These are phyloP conservation scores for Mycena latifolia DNA, from an alignment of 768 basidiomycete genomes.

Conservation along the genomic window DNA sequence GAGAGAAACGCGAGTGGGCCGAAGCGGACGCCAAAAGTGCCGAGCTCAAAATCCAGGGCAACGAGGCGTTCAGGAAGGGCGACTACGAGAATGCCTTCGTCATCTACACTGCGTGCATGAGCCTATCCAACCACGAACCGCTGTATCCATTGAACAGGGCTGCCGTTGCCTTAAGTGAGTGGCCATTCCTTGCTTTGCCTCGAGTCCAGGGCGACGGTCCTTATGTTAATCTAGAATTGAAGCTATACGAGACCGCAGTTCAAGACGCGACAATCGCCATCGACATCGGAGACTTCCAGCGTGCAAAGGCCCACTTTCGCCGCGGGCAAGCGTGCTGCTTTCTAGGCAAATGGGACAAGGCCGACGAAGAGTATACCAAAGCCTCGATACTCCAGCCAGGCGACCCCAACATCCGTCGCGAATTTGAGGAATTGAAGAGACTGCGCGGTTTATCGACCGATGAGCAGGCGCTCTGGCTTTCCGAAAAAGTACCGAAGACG, in stretches of 20 bases:
- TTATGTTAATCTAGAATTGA: constrained; percentile 15
- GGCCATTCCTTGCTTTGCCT: too few relatives aligned
- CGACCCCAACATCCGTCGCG: constrained; percentile 7
- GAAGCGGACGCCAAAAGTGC: constrained; percentile 13
- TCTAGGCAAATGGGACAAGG: constrained; percentile 25
- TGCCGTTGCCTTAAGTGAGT: constrained; percentile 33
- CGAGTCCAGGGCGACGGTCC: too few relatives aligned
- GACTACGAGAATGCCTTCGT: constrained; percentile 28
- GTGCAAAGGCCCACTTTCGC: constrained; percentile 32
- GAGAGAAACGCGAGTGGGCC: constrained; percentile 26
- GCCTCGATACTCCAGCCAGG: constrained; percentile 23
- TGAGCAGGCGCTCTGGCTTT: constrained; percentile 20
- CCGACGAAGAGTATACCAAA: constrained; percentile 20
- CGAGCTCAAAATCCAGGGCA: constrained; percentile 27
- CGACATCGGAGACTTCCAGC: constrained; percentile 22
- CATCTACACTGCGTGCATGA: constrained; percentile 30
- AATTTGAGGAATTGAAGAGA: constrained; percentile 22
- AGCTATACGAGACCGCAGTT: constrained; percentile 23
- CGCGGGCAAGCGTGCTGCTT: constrained; percentile 27
- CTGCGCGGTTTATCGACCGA: constrained; percentile 16
- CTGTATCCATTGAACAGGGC: constrained; percentile 35
- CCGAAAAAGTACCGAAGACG: not conserved
- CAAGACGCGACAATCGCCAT: constrained; percentile 22
- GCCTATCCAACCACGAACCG: constrained; percentile 29
- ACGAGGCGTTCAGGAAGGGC: constrained; percentile 20